phyloP scores from a whole-genome alignment of 768 basidiomycete species.

The Naganishia onofrii region DNA sequence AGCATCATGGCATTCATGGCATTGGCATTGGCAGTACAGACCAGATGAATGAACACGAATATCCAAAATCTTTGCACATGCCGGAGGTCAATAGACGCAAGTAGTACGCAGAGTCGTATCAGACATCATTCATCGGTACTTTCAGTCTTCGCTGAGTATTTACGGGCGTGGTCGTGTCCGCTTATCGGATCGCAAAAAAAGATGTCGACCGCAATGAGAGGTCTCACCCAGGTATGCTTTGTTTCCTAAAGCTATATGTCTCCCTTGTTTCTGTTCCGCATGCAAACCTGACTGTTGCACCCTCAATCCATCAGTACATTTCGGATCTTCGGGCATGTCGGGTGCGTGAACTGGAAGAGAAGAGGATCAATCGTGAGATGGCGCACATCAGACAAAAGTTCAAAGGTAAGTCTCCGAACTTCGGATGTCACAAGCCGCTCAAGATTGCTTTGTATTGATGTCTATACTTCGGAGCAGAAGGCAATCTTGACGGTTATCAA shows the following conservation, averaged over 20 bases:
- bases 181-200: conserved; percentile 29
- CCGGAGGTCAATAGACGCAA: not conserved
- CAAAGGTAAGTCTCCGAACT: conserved; percentile 64
- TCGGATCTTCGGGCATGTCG: conserved; percentile 96
- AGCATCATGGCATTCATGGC: not conserved
- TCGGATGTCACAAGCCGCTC: not conserved
- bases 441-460: not conserved
- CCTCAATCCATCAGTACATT: conserved; percentile 68
- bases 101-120: not conserved
- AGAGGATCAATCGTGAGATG: conserved; percentile 99
- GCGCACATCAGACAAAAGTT: conserved; percentile 99
- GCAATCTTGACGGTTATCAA: conserved; percentile 56
- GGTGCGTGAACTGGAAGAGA: conserved; percentile 95
- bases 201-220: conserved; percentile 90
- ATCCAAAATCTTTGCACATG: not conserved
- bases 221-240: conserved; percentile 75
- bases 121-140: not conserved
- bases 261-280: not conserved
- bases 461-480: conserved; percentile 43
- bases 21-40: no score
- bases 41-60: not conserved
- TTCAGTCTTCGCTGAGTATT: not conserved
- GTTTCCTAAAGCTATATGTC: not conserved
- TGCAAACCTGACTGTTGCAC: not conserved
- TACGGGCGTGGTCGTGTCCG: not conserved